Evolutionary conservation across 2,329 filamentous ascomycete species (phyloP).

Genomic region (Dichotomopilus funicola): DNA sequence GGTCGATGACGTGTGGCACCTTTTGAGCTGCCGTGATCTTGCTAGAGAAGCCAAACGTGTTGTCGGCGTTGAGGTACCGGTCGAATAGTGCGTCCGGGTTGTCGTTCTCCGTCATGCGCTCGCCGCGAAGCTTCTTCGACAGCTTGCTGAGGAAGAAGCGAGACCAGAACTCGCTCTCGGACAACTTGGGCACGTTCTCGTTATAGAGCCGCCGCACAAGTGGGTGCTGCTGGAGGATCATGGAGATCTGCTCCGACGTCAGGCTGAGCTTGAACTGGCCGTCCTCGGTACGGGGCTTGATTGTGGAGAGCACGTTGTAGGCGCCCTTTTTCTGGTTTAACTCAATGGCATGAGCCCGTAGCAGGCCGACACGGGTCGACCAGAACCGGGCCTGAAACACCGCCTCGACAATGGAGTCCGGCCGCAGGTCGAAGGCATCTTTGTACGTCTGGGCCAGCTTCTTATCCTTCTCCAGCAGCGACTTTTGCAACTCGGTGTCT

Average conservation of each 20-base stretch:
- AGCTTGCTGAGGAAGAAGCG: constrained; percentile 88
- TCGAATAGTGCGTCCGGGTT: constrained; percentile 74
- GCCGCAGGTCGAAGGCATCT: constrained; percentile 76
- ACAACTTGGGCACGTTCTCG: constrained; percentile 78
- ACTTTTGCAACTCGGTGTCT: constrained; percentile 79
- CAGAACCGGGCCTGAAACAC: constrained; percentile 93
- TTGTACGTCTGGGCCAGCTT: constrained; percentile 77
- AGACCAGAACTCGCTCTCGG: constrained; percentile 81
- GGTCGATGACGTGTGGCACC: constrained; percentile 82
- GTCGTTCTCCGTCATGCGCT: constrained; percentile 75
- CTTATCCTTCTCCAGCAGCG: constrained; percentile 74
- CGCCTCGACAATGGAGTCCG: constrained; percentile 69
- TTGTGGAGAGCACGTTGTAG: constrained; percentile 87
- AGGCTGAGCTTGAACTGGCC: constrained; percentile 75
- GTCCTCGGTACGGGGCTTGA: constrained; percentile 73
- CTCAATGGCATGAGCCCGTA: constrained; percentile 88
- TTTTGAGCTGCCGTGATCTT: constrained; percentile 51
- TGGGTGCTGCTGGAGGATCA: constrained; percentile 90
- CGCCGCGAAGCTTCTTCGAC: constrained; percentile 85
- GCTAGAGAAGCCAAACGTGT: constrained; percentile 47
- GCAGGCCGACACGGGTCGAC: constrained; percentile 77
- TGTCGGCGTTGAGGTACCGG: constrained; percentile 71
- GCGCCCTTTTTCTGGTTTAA: constrained; percentile 77
- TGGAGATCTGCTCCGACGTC: constrained; percentile 82
- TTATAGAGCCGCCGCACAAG: constrained; percentile 87